These are phyloP conservation scores for Tetrapyrgos nigripes DNA, from an alignment of 1,284 basidiomycete species.

Conservation along the genomic window DNA sequence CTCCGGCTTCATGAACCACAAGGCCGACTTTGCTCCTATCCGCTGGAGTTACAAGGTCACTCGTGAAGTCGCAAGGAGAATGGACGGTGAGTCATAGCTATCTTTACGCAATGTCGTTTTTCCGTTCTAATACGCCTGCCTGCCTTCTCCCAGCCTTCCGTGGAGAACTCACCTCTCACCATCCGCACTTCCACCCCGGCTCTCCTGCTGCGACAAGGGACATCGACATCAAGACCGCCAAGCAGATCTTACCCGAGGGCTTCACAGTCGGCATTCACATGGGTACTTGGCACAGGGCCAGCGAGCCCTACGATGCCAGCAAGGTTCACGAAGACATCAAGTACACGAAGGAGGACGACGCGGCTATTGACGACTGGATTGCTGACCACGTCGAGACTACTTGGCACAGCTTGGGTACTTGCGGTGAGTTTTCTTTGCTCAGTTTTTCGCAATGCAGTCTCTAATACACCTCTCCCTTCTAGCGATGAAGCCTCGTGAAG, in stretches of 20 bases:
- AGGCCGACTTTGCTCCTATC: slow-evolving; percentile 78
- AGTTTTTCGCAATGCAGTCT: background rate
- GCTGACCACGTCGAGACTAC: slow-evolving; percentile 78
- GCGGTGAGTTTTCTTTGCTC: background rate
- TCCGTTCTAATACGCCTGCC: background rate
- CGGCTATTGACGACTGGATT: slow-evolving; percentile 75
- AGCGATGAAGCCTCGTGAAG: slow-evolving; percentile 79
- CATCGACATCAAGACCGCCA: slow-evolving; percentile 74
- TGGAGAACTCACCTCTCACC: slow-evolving; percentile 73
- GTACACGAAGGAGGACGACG: slow-evolving; percentile 69
- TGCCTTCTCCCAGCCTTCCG: slow-evolving; percentile 56
- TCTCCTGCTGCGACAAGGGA: slow-evolving; percentile 65
- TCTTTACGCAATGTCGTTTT: background rate
- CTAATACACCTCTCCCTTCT: slow-evolving; percentile 15
- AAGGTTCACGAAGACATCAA: slow-evolving; percentile 71
- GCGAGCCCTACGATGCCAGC: slow-evolving; percentile 57
- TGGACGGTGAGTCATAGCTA: slow-evolving; percentile 66
- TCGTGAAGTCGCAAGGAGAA: slow-evolving; percentile 72
- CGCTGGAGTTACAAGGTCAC: slow-evolving; percentile 81
- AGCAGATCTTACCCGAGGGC: slow-evolving; percentile 62
- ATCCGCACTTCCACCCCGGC: slow-evolving; percentile 75
- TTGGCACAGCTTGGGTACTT: slow-evolving; percentile 72
- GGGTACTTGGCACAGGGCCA: slow-evolving; percentile 70
- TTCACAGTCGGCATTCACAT: slow-evolving; percentile 77
- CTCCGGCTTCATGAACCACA: slow-evolving; percentile 78